Percentiles rank a stretch among this genome's conserved stretches.
These are phyloP conservation scores for Salinomyces thailandicus DNA, from an alignment of 2,329 filamentous ascomycete genomes.

Conservation along the genomic window DNA sequence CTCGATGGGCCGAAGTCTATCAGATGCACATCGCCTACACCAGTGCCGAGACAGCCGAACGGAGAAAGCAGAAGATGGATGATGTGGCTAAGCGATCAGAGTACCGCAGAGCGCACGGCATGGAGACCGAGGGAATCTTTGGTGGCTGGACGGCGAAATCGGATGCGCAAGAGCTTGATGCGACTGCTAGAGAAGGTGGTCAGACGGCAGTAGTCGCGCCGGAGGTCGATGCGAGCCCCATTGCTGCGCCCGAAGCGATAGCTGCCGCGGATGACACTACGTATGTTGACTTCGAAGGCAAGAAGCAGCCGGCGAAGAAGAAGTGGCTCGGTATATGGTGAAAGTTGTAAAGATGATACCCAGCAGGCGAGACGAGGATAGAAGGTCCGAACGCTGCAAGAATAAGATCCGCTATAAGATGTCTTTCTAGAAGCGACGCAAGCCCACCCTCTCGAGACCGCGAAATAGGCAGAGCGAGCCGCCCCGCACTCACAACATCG, in stretches of 20 bases:
- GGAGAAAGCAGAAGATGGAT: slow-evolving; percentile 62
- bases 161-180: slow-evolving; percentile 26
- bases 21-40: slow-evolving; percentile 65
- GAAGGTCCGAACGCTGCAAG: no score
- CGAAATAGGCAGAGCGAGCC: no score
- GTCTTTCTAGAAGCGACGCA: no score
- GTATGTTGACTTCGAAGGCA: slow-evolving; percentile 32
- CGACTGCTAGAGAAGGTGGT: slow-evolving; percentile 31
- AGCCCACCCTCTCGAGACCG: no score
- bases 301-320: slow-evolving; percentile 50
- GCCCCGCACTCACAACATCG: no score
- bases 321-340: slow-evolving; percentile 80
- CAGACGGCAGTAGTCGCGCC: slow-evolving; percentile 22
- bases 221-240: slow-evolving; percentile 20
- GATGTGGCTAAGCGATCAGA: slow-evolving; percentile 79
- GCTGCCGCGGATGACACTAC: slow-evolving; percentile 30
- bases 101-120: slow-evolving; percentile 76
- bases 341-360: no score
- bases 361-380: no score
- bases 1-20: slow-evolving; percentile 60
- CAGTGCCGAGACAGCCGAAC: slow-evolving; percentile 57
- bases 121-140: slow-evolving; percentile 49
- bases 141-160: slow-evolving; percentile 36
- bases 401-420: no score
- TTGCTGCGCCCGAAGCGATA: slow-evolving; percentile 23